Percentiles rank a stretch among this genome's conserved stretches.
phyloP scores from a whole-genome alignment of 2,329 filamentous ascomycete species.

The Calonectria multiphialidica region DNA sequence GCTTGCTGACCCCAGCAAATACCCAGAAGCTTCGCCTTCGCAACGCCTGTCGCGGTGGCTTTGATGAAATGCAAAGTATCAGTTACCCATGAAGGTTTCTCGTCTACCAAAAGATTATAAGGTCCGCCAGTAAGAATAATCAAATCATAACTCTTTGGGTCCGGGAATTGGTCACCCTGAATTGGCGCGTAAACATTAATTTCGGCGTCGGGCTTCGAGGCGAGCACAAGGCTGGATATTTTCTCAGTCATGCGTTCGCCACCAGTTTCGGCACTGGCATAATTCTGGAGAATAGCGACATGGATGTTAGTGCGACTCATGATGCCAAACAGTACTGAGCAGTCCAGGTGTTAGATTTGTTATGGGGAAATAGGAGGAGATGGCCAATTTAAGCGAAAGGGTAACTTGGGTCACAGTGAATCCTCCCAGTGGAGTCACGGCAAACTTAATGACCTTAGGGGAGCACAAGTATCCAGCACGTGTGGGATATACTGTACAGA shows the following conservation, averaged over 20 bases:
- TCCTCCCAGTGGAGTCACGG: no score
- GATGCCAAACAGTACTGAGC: not conserved
- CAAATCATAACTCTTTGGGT: not conserved
- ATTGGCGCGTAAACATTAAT: not conserved
- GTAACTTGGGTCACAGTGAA: no score
- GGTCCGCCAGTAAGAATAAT: not conserved
- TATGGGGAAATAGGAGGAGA: not conserved
- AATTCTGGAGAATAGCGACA: not conserved
- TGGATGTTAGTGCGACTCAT: not conserved
- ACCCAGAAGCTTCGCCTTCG: not conserved
- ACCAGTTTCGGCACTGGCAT: not conserved
- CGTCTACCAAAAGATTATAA: not conserved
- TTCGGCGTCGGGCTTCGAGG: not conserved
- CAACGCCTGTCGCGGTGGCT: not conserved
- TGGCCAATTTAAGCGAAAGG: no score
- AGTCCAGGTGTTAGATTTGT: not conserved
- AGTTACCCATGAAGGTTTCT: not conserved
- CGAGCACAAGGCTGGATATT: not conserved
- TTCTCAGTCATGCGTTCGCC: not conserved
- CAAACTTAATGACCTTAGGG: no score
- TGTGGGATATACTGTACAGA: no score
- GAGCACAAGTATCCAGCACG: no score
- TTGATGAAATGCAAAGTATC: not conserved
- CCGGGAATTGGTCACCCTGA: not conserved
- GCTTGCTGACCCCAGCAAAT: constrained; percentile 3